Evolutionary conservation across 2,329 filamentous ascomycete genomes (phyloP), one percentile per base, ranked within the genome.

Genomic region (Conoideocrella luteorostrata): DNA sequence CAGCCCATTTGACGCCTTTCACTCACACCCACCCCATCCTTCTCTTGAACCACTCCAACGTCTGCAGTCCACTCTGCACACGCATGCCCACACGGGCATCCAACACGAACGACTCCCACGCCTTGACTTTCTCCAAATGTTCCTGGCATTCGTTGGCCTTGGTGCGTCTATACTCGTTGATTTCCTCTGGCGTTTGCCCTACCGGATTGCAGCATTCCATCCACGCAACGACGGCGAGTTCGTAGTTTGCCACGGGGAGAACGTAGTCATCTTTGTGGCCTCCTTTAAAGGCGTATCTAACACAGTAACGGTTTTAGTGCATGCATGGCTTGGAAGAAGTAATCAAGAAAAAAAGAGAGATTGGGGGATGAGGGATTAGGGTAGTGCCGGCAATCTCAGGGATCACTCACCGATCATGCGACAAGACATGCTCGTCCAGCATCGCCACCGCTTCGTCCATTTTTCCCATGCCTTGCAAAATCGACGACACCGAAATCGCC

Each of bases 151-250:
- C 77, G 15, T 76, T 62, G 21, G 82, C 58, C 61, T 77, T 77
- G 37, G 69, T 59, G 20, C 58, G 62, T 13, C 69, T 66, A 51
- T 66, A 71, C 4, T 53, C 61, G 0, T 64, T 60, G 0, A 64
- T 49, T 5, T 63, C 60, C 17, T 64, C 56, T 0, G 47, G 33
- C 4, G 53, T 49, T 5, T 59, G 61, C 1, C 48, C 57, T 1
- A 63, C 61, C 3, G 68, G 62, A 23, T 65, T 59, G 52, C 68
- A 73, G 41, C 70, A 73, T 55, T 91, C 84, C 45, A 77, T 73
- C 90, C 91, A 98, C 1, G 83, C 69, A 43, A 87, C 79, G 7
- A 86, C 88, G 0, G 82, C 89, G 69, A 93, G 79, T 65, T 98
- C 93, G 63, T 96, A 96, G 52, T 88, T 74, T 2, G 86, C 88